phyloP scores from a whole-genome alignment of 192 early-diverging fungal genomes.

The Endogone sp. region DNA sequence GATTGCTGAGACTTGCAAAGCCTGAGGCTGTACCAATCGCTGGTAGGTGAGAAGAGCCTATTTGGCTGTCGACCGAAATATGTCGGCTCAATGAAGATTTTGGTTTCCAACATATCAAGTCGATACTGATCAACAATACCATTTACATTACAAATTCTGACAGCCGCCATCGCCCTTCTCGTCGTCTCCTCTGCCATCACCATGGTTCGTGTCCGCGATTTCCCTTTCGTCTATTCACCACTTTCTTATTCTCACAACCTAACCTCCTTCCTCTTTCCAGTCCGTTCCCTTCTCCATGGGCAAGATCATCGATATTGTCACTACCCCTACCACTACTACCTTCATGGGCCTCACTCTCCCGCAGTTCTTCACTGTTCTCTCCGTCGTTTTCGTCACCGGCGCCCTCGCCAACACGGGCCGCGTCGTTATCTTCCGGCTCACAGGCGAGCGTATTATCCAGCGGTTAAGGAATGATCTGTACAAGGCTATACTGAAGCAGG shows the following conservation, averaged over 20 bases:
- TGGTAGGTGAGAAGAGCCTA: too few species aligned
- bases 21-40: not conserved
- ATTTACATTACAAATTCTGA: too few species aligned
- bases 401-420: conserved; percentile 36
- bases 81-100: too few species aligned
- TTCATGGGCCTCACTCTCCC: conserved; percentile 49
- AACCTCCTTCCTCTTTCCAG: not conserved
- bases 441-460: conserved; percentile 70
- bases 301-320: conserved; percentile 64
- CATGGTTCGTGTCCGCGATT: conserved; percentile 31
- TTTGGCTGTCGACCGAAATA: too few species aligned
- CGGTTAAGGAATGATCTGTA: conserved; percentile 59
- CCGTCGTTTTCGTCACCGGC: conserved; percentile 28
- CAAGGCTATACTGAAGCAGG: conserved; percentile 73
- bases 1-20: not conserved
- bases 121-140: too few species aligned
- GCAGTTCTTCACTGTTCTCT: conserved; percentile 49
- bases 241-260: not conserved
- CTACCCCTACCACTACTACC: conserved; percentile 30
- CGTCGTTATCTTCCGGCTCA: conserved; percentile 55
- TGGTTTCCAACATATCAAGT: too few species aligned
- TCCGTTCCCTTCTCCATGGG: conserved; percentile 65
- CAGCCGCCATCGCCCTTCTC: conserved; percentile 50
- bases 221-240: not conserved
- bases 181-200: conserved; percentile 57